Evolutionary conservation across 208 protist species (phyloP), one percentile per base, ranked within the genome.

Genomic region (Lotmaria passim): DNA sequence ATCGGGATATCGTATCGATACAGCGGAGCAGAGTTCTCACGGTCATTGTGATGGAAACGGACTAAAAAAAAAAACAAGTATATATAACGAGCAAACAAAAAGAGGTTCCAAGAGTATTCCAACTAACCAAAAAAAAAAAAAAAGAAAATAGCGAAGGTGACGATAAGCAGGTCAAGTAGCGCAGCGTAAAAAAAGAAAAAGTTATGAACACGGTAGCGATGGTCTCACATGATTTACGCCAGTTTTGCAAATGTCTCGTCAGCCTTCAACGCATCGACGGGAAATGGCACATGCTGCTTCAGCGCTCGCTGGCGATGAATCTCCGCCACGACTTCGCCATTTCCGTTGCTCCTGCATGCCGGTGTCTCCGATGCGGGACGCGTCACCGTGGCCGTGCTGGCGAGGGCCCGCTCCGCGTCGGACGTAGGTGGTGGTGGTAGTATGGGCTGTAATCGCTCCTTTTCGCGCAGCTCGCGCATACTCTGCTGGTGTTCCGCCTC

Each of bases 401-500:
- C 31, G 17, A 62, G 24, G 10, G 17, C 5, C 38, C 44, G 12
- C n/a, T 64, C 58, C 1, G 7, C 7, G 17, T 64, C 43, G 14
- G 39, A 11, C 26, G 33, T 8, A 17, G 21, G 17, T 28, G 30
- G 28, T 17, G 39, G 44, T n/a, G 2, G 28, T 10, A 33, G 34
- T 1, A 12, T 23, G 3, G 62, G 36, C 24, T 3, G 21, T 1
- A 19, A 26, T 10, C 17, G 63, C 23, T 69, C 36, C 30, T 60
- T 57, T 8, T 31, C 60, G 0, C 60, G 60, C 44, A 66, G 47
- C 33, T 41, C 60, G 2, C 36, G 64, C 44, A 76, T 34, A 26
- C 14, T 60, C 7, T 50, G 46, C 56, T 66, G 43, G 17, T 70
- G 71, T 15, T 58, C 46, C 5, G n/a, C 46, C 17, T 77, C 71